These are phyloP conservation scores for Backusella sp. DNA, from an alignment of 192 early-diverging fungal species.

Conservation along the genomic window DNA sequence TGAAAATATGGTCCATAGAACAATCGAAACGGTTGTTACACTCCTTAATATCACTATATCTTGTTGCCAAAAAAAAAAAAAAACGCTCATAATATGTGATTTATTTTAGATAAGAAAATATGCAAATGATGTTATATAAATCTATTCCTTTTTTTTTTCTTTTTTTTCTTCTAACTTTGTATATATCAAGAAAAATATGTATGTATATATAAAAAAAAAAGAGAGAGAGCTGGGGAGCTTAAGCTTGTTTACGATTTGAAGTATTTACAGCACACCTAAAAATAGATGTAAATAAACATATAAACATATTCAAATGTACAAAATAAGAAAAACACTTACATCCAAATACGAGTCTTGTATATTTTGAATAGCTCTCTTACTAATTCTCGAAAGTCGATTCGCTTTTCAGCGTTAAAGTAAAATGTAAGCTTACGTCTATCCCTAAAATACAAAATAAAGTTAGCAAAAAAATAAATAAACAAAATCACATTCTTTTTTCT, in stretches of 20 bases:
- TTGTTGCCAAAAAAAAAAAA: too few relatives aligned
- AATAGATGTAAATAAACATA: background rate
- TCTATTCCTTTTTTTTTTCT: background rate
- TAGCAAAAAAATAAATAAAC: background rate
- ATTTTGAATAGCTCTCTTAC: constrained; percentile 95
- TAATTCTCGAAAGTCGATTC: constrained; percentile 96
- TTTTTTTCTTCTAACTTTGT: background rate
- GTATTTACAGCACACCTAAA: constrained; percentile 13
- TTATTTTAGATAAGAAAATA: background rate
- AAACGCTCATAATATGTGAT: background rate
- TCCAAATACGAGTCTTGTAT: constrained; percentile 98
- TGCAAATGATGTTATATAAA: background rate
- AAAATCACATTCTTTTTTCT: background rate
- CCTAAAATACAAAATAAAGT: constrained; percentile 40
- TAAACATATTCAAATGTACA: background rate
- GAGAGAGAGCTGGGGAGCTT: background rate
- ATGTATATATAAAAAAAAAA: background rate
- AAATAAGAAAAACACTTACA: constrained; percentile 45
- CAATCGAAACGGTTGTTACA: too few relatives aligned
- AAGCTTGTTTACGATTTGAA: background rate
- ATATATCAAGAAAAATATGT: background rate
- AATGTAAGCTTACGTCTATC: constrained; percentile 97
- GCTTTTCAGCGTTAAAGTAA: constrained; percentile 90
- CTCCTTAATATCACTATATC: too few relatives aligned
- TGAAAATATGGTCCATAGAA: too few relatives aligned